Base-by-base conservation (phyloP, 1,284 basidiomycete genomes). In the Macrocystidia cucumis region DNA sequence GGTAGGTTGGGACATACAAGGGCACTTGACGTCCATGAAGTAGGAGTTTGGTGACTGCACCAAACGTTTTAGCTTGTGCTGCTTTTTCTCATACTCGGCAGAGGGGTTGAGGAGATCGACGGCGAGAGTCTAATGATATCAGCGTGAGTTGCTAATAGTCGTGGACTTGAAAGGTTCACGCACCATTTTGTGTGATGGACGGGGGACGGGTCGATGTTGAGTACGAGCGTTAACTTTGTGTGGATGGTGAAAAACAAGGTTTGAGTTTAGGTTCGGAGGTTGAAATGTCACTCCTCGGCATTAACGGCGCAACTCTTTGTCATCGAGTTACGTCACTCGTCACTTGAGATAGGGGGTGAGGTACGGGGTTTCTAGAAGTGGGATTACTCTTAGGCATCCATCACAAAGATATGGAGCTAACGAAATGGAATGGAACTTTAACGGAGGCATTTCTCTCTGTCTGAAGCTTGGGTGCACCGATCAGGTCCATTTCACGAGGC, bases 11-110 rank as follows among this genome's bases (percentile, higher is more conserved):
- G 17, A 65, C 76, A 45, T 41, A 87, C 91, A 90, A 56, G 95
- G 87, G 74, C 95, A 98, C 72, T 98, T 98, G 57, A 98, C 93
- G 62, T 99, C 96, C 96, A 98, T 98, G 73, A 98, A 98, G 73
- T 93, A 98, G 30, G 92, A 96, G 72, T 96, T 91, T 48, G 91
- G 91, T 45, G 82, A 87, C 69, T 97, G 96, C 54, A 99, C 96
- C 56, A 98, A 82, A 63, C 93, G 85, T 82, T 98, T 98, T 68
- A 98, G 89, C 79, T 99, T 98, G 84, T 97, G 90, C 65, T 82
- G 88, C 67, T 73, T 82, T 65, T 72, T 83, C 71, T 93, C 86
- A 52, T 81, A 67, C 62, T 92, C 89, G 54, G 78, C 65, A 45
- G 90, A 87, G 52, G 92, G 95, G 84, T 98, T 91, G 62, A 98